These are phyloP conservation scores for Lepidium africanum DNA, from an alignment of 345 rosid species.

Conservation along the genomic window DNA sequence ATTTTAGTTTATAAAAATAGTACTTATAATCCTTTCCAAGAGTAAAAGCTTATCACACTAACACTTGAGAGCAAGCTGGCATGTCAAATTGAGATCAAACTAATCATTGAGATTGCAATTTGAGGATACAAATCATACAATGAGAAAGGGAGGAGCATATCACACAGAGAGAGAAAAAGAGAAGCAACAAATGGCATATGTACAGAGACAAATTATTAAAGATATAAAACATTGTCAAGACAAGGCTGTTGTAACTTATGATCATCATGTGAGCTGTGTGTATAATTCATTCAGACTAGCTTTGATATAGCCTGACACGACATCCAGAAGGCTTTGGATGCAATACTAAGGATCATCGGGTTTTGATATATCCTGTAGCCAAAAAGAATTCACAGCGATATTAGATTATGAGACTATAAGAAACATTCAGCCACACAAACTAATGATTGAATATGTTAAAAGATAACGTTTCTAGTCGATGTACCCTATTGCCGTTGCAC, in stretches of 20 bases:
- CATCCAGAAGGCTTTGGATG: constrained; percentile 84
- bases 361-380: constrained; percentile 78
- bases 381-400: background rate
- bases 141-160: background rate
- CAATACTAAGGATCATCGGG: constrained; percentile 64
- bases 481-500: constrained; percentile 93
- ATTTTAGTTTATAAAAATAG: background rate
- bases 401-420: background rate
- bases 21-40: background rate
- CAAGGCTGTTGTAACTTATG: constrained; percentile 7
- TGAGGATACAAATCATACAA: background rate
- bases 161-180: background rate
- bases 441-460: background rate
- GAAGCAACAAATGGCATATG: constrained; percentile 8
- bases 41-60: background rate
- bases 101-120: background rate
- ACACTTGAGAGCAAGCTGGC: background rate
- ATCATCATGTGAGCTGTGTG: background rate
- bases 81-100: background rate
- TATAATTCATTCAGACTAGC: constrained; percentile 64
- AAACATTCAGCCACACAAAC: background rate
- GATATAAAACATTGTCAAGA: constrained; percentile 19
- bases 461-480: background rate
- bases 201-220: constrained; percentile 8
- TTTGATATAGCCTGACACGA: constrained; percentile 80